Evolutionary conservation across 2,329 filamentous ascomycete genomes (phyloP).

Genomic region (Byssothecium circinans): DNA sequence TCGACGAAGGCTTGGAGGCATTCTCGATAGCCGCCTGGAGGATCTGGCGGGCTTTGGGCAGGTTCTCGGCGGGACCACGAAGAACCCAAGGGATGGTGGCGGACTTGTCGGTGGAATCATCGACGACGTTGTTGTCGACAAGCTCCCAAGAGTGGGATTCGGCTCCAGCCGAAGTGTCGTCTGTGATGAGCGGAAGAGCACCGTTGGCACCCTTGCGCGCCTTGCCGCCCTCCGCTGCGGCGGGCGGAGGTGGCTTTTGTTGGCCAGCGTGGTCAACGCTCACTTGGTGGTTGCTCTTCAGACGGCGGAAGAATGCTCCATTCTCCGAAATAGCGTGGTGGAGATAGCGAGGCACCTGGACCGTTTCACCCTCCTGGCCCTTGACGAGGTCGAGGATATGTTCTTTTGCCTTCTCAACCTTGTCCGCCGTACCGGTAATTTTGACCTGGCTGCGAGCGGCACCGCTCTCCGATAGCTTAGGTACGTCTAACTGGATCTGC

Average conservation of each 20-base stretch:
- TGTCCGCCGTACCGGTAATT: constrained; percentile 74
- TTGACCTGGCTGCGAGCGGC: constrained; percentile 83
- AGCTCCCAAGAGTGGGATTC: constrained; percentile 83
- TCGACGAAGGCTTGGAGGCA: constrained; percentile 68
- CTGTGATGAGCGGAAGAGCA: constrained; percentile 87
- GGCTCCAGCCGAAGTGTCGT: constrained; percentile 61
- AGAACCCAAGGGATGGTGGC: constrained; percentile 85
- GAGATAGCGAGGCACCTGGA: constrained; percentile 78
- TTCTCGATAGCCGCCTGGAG: constrained; percentile 74
- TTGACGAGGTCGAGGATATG: constrained; percentile 80
- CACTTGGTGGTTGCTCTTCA: constrained; percentile 83
- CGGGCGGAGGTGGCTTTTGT: constrained; percentile 71
- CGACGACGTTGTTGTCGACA: constrained; percentile 62
- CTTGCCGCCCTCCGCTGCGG: constrained; percentile 48
- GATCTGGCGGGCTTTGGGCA: constrained; percentile 77
- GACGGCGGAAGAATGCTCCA: constrained; percentile 88
- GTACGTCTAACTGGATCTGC: constrained; percentile 84
- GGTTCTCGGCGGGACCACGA: constrained; percentile 73
- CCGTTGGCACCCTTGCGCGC: constrained; percentile 59
- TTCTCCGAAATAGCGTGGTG: constrained; percentile 87
- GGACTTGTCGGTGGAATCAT: constrained; percentile 55
- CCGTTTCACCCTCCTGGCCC: constrained; percentile 82
- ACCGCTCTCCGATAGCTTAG: constrained; percentile 69
- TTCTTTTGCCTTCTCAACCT: constrained; percentile 82
- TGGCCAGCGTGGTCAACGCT: constrained; percentile 90